Evolutionary conservation across 1,284 basidiomycete species (phyloP), one percentile per base, ranked within the genome.

Genomic region (Meripilus lineatus): DNA sequence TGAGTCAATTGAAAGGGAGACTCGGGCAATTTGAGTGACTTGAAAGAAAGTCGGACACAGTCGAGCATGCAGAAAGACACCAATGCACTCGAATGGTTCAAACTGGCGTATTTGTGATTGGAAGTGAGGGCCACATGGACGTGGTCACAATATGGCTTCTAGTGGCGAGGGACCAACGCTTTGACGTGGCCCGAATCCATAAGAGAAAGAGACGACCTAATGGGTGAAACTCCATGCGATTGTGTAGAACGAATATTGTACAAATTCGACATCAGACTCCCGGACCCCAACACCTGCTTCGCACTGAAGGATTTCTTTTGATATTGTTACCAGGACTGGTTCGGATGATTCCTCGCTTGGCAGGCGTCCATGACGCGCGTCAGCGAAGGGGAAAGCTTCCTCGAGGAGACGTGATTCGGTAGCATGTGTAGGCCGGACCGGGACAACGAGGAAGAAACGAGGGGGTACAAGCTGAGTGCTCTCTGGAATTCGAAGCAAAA

Each of bases 371-470:
- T 36, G 13, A 21, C 23, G 17, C 42, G 33, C 39, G 28, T 38
- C 50, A 38, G 33, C 47, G 13, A 42, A 49, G 1, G 67, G 65
- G 57, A 91, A 91, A 0, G 77, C 69, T 2, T 57, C 54, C 46
- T 84, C 80, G 25, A 90, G 59, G 1, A 74, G 74, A 22, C 57
- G 64, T 0, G 76, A 79, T 62, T 91, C 89, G 5, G 57, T 57
- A 0, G 64, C 53, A 52, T 89, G 85, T 0, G 83, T 87, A 0
- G 68, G 60, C 0, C 89, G 82, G 1, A 87, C 70, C 0, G 89
- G 86, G 23, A 90, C 76, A 32, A 90, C 71, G 11, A 91, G 74
- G 52, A 89, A 85, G 58, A 92, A 91, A 15, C 54, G 55, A 8
- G 66, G 57, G 13, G 42, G 24, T n/a, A 21, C 17, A 4, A 13